Conservation (phyloP, 257 asterid genomes). For the Fraxinus quadrangulata region DNA sequence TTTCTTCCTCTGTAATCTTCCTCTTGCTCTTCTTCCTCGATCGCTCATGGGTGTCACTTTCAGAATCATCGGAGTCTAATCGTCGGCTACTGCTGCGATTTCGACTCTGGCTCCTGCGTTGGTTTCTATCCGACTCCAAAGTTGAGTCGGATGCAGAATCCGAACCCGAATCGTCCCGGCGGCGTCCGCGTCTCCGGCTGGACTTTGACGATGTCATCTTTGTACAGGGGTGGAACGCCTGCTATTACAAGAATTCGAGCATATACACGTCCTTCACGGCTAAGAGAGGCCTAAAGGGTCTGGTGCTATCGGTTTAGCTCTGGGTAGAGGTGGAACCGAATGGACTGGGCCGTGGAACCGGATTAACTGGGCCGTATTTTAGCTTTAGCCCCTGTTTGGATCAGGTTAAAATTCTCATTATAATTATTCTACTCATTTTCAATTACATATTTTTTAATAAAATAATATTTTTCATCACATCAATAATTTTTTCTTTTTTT, state of each 20-base stretch:
- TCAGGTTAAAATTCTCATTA: too few species aligned
- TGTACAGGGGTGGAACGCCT: constrained; percentile 31
- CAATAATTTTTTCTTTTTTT: too few species aligned
- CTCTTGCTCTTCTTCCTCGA: constrained; percentile 43
- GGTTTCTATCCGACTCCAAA: constrained; percentile 29
- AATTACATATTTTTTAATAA: too few species aligned
- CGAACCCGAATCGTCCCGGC: constrained; percentile 23
- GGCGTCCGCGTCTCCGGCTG: constrained; percentile 22
- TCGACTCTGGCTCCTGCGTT: constrained; percentile 31
- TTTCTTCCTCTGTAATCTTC: constrained; percentile 66
- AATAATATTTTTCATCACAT: too few species aligned
- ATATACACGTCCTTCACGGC: not conserved
- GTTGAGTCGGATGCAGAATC: constrained; percentile 32
- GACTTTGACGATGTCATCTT: constrained; percentile 34
- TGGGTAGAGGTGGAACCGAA: not conserved
- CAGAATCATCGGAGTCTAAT: constrained; percentile 39
- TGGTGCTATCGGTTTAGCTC: not conserved
- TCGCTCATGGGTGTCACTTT: constrained; percentile 27
- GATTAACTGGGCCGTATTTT: not conserved
- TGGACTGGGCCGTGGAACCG: not conserved
- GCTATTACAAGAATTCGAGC: constrained; percentile 17
- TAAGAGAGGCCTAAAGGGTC: not conserved
- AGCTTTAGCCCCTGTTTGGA: not conserved
- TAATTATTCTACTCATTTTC: too few species aligned
- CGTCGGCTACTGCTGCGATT: constrained; percentile 19